Conservation (phyloP, 2,329 filamentous ascomycete species). For the Dryadomyces quercivorus region DNA sequence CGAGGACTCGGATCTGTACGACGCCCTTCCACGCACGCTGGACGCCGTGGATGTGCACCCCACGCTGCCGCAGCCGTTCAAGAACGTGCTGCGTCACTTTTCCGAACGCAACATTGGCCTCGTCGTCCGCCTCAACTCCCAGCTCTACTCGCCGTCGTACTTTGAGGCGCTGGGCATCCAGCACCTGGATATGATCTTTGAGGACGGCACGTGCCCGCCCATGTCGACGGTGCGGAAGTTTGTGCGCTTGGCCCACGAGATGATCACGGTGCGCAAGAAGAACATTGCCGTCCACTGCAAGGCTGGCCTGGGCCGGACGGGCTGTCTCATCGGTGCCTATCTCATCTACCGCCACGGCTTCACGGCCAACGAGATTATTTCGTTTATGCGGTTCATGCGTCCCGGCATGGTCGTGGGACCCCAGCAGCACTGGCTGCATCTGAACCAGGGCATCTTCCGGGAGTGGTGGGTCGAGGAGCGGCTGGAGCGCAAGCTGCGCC, state of each 20-base stretch:
- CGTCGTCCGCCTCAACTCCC: conserved; percentile 89
- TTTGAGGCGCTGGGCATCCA: conserved; percentile 92
- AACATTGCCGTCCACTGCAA: conserved; percentile 98
- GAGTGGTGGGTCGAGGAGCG: conserved; percentile 97
- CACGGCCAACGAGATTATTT: conserved; percentile 92
- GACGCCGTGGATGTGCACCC: conserved; percentile 58
- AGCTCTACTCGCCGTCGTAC: conserved; percentile 92
- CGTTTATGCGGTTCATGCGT: conserved; percentile 98
- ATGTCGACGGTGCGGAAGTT: conserved; percentile 86
- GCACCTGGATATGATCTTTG: conserved; percentile 98
- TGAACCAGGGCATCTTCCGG: conserved; percentile 94
- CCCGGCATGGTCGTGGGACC: conserved; percentile 98
- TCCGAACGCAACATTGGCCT: conserved; percentile 77
- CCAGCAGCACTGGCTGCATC: conserved; percentile 96
- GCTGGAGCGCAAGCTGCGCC: conserved; percentile 54
- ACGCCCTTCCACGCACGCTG: conserved; percentile 62
- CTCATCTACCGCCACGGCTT: conserved; percentile 96
- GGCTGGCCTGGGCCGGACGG: conserved; percentile 86
- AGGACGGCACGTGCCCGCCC: conserved; percentile 91
- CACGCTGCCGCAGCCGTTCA: conserved; percentile 74
- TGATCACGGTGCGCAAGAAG: conserved; percentile 81
- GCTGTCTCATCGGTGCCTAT: conserved; percentile 93
- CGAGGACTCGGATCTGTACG: conserved; percentile 60
- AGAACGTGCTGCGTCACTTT: conserved; percentile 90
- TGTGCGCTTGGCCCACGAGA: conserved; percentile 87